Evolutionary conservation across 2,329 filamentous ascomycete species (phyloP), one percentile per base, ranked within the genome.

Genomic region (Ceratocystis ficicola): DNA sequence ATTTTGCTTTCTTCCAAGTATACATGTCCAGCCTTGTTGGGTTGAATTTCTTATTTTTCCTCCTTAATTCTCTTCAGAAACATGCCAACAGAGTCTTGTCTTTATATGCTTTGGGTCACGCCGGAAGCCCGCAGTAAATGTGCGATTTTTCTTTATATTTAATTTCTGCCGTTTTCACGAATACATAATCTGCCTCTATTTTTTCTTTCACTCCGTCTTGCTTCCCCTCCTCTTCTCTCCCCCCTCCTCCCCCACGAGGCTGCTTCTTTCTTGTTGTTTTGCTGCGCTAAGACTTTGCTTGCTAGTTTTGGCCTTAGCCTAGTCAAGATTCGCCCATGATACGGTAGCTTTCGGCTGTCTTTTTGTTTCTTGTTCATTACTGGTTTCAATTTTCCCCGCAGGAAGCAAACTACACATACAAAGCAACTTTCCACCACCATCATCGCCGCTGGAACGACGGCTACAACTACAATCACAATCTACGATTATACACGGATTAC

Each of bases 241-340:
- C 25, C 17, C 22, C 25, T 30, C 7, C 17, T 22, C 52, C 15
- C 25, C 22, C 25, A 57, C 52, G 12, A 57, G 52, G 52, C 52
- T 57, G 12, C 52, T 30, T 15, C 20, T 8, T 55, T 28, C 22
- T 20, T 10, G 20, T 12, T 55, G 50, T 15, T 55, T 57, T 57
- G 52, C 52, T 57, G 30, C 25, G 52, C 52, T 57, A 57, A 30
- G 52, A 57, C 52, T 22, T 36, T 55, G 44, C 50, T 55, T 57
- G 52, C 22, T 57, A 17, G 22, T 57, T 57, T 30, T 30, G 25
- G 25, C 52, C 30, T 28, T 57, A 30, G 52, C 28, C 52, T 57
- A 57, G 52, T 57, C 15, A 30, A 57, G 22, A 57, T 57, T 12
- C 52, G 52, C 52, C 52, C 22, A 57, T 57, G 52, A 57, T 57